Conservation (phyloP, 768 basidiomycete species). For the Lentinus tigrinus region DNA sequence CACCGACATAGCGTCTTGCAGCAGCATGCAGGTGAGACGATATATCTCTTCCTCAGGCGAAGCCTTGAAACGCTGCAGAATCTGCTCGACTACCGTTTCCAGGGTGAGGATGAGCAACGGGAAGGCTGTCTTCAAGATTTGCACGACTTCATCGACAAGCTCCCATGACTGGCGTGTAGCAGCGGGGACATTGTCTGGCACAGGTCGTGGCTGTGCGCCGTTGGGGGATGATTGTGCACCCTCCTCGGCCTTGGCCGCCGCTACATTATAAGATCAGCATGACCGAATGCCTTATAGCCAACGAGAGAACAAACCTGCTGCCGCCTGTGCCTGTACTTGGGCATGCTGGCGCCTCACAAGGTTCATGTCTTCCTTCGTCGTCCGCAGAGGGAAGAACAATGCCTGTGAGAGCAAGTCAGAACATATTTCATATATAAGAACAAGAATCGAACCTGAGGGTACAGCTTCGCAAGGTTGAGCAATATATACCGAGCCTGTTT, state of each 20-base stretch:
- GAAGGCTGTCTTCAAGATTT: slow-evolving; percentile 93
- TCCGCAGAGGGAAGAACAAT: slow-evolving; percentile 92
- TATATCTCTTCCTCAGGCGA: slow-evolving; percentile 92
- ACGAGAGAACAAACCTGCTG: not conserved
- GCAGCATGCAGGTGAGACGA: slow-evolving; percentile 80
- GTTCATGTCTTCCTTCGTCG: slow-evolving; percentile 70
- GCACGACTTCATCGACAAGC: slow-evolving; percentile 88
- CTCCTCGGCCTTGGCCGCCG: slow-evolving; percentile 1
- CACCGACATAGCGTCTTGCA: slow-evolving; percentile 87
- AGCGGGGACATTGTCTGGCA: not conserved
- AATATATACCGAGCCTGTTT: slow-evolving; percentile 90
- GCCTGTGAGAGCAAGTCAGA: slow-evolving; percentile 50
- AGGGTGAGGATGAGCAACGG: slow-evolving; percentile 92
- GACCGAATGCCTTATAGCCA: not conserved
- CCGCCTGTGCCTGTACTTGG: slow-evolving; percentile 2
- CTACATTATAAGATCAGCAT: not conserved
- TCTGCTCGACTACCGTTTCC: slow-evolving; percentile 97
- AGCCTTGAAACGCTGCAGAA: slow-evolving; percentile 85
- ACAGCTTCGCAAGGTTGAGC: slow-evolving; percentile 84
- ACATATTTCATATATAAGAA: not conserved
- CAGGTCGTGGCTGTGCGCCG: not conserved
- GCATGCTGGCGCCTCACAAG: slow-evolving; percentile 42
- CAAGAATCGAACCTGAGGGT: slow-evolving; percentile 71
- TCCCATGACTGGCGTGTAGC: slow-evolving; percentile 71
- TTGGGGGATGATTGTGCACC: slow-evolving; percentile 31